Base-by-base conservation (phyloP, 805 yeast genomes). In the Lachancea quebecensis region DNA sequence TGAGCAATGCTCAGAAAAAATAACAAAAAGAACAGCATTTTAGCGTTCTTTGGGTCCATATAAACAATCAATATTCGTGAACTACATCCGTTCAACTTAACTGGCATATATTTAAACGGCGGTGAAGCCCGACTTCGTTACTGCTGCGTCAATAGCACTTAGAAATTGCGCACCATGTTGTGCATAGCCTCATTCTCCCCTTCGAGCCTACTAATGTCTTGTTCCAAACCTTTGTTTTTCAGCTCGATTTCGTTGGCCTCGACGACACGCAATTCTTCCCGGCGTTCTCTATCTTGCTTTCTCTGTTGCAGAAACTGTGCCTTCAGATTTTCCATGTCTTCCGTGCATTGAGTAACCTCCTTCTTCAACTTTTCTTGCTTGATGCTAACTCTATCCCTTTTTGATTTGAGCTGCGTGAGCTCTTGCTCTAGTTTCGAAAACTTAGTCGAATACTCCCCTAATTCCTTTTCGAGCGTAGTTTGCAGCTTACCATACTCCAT, bases 121-220 rank as follows among this genome's bases (percentile, higher is more conserved):
- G 25, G 25, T 7, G 25, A 21, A 21, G 25, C 25, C 25, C 7
- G 7, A 4, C 25, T 21, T 4, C 7, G 25, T 7, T 21, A 7
- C 4, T 4, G 25, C 7, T 7, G 25, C 25, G 25, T 21, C 12
- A n/a, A 4, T 14, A 15, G 4, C 4, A 14, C 18, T 14, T 29
- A 41, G 17, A 12, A 41, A 28, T 10, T 30, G 18, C 39, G 44
- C 18, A 41, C 35, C 31, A 42, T 31, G 28, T 44, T 46, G 25
- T 52, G 53, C 50, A 59, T 50, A 37, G 51, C 57, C 15, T 55
- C 59, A 42, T 62, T 62, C 39, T 44, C 67, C 12, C 50, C 48
- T 41, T 61, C 65, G 4, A 61, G 44, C 18, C 67, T 53, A 39
- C 57, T 56, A 35, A 63, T 55, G 46, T 63, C 66, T 50, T 63